Percentiles rank a stretch among this genome's conserved stretches.
These are phyloP conservation scores for Penicillium sp. DNA, from an alignment of 2,329 filamentous ascomycete species.

Conservation along the genomic window DNA sequence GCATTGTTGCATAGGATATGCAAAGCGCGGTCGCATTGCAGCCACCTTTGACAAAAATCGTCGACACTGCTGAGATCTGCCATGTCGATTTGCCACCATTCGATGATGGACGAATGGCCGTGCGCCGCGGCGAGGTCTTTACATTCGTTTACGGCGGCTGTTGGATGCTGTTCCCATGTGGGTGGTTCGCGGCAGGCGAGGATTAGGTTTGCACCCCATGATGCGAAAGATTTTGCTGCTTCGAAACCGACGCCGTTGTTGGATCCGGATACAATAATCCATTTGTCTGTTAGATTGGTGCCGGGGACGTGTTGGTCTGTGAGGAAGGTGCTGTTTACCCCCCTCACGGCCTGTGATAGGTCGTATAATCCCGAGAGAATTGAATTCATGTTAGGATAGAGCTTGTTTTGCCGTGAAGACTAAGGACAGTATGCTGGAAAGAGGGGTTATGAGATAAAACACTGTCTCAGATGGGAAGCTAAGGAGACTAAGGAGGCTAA, in stretches of 20 bases:
- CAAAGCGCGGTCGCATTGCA: slow-evolving; percentile 7
- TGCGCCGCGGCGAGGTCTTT: slow-evolving; percentile 3
- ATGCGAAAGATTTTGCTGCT: slow-evolving; percentile 12
- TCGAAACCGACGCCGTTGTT: slow-evolving; percentile 18
- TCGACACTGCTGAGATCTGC: slow-evolving; percentile 14
- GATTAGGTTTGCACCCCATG: slow-evolving; percentile 19
- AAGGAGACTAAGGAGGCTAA: too few species aligned
- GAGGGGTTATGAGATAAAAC: background rate
- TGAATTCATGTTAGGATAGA: background rate
- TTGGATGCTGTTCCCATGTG: slow-evolving; percentile 11
- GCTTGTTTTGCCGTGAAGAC: background rate
- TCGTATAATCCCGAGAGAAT: background rate
- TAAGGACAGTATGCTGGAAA: background rate
- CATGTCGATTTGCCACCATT: slow-evolving; percentile 18
- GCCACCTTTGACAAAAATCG: slow-evolving; percentile 11
- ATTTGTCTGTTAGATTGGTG: slow-evolving; percentile 9
- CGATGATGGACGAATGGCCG: slow-evolving; percentile 7
- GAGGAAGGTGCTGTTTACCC: background rate
- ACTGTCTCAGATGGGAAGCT: background rate
- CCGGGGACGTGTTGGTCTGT: slow-evolving; percentile 8
- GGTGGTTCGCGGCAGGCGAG: slow-evolving; percentile 18
- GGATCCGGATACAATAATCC: slow-evolving; percentile 16
- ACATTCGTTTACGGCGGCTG: slow-evolving; percentile 9
- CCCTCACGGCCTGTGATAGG: background rate
- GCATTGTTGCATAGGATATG: slow-evolving; percentile 19